Percentiles rank a stretch among this genome's conserved stretches.
These are phyloP conservation scores for Tricholoma saponaceum DNA, from an alignment of 768 basidiomycete genomes.

Conservation along the genomic window DNA sequence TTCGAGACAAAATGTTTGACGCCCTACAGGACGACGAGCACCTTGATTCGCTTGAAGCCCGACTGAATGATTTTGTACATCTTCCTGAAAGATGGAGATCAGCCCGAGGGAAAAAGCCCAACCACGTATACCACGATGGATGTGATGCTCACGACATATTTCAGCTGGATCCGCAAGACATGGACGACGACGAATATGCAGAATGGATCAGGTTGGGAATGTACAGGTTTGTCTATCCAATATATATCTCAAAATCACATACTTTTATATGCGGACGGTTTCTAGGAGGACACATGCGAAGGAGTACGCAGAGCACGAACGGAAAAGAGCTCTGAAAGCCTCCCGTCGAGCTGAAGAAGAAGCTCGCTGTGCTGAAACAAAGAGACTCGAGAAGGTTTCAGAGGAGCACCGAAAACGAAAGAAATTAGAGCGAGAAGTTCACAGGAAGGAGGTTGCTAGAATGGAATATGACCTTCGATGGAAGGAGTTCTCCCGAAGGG, in stretches of 20 bases:
- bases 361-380: slow-evolving; percentile 49
- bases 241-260: neutral
- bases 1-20: slow-evolving; percentile 69
- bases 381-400: slow-evolving; percentile 43
- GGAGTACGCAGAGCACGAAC: slow-evolving; percentile 60
- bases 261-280: slow-evolving; percentile 1
- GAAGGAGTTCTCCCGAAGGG: slow-evolving; percentile 41
- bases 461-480: slow-evolving; percentile 55
- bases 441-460: slow-evolving; percentile 40
- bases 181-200: slow-evolving; percentile 87
- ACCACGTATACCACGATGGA: slow-evolving; percentile 9
- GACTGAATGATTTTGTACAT: slow-evolving; percentile 65
- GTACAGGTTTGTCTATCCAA: slow-evolving; percentile 57
- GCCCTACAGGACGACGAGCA: slow-evolving; percentile 73
- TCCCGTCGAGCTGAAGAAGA: slow-evolving; percentile 53
- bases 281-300: slow-evolving; percentile 63
- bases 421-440: slow-evolving; percentile 44
- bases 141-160: slow-evolving; percentile 31
- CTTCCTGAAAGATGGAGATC: slow-evolving; percentile 68
- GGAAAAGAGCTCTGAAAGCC: slow-evolving; percentile 47
- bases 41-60: slow-evolving; percentile 57
- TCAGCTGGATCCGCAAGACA: slow-evolving; percentile 41
- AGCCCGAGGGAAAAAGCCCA: slow-evolving; percentile 20
- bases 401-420: slow-evolving; percentile 49
- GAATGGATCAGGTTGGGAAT: slow-evolving; percentile 86